Evolutionary conservation across 768 basidiomycete genomes (phyloP), one percentile per base, ranked within the genome.

Genomic region (Lactifluus pinguis): DNA sequence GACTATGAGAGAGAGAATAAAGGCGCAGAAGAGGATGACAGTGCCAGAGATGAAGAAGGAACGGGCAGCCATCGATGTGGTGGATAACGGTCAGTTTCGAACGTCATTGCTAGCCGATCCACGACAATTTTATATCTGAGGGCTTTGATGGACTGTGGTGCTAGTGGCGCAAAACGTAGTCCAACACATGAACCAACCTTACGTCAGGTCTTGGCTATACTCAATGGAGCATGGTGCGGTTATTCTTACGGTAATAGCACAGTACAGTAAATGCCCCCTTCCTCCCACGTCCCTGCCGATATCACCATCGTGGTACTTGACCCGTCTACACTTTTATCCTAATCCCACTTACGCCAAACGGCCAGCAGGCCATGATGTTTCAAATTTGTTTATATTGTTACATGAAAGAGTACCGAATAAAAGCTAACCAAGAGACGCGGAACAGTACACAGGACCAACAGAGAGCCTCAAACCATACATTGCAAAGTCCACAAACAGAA

Each of bases 1-100:
- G 36, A 83, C 80, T 63, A 90, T 73, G 69, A 89, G 75, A 65
- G 79, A 80, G 63, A 90, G 79, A 2, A 85, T 77, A 60, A 89
- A 79, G 30, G 89, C 87, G 48, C 71, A 73, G 67, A 81, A 74
- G 55, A 89, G 73, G 65, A 82, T 77, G 65, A 83, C 70, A 41
- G 81, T 66, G 36, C 82, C 85, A 3, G 84, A 83, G 61, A 89
- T 75, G 68, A 84, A 85, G 73, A 85, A 82, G 29, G 72, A 66
- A 63, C 83, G 78, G 21, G 75, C 53, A 21, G 62, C 63, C 77
- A 78, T 81, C 34, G 29, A 15, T 14, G 41, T 25, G 11, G 49
- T 29, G 30, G 36, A 48, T 34, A 48, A 25, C 32, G 6, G 14
- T 29, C 11, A 19, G 45, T 21, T 1, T 45, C 29, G 6, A 6